Conservation (phyloP, 2,329 filamentous ascomycete species). For the Microdochium trichocladiopsis region DNA sequence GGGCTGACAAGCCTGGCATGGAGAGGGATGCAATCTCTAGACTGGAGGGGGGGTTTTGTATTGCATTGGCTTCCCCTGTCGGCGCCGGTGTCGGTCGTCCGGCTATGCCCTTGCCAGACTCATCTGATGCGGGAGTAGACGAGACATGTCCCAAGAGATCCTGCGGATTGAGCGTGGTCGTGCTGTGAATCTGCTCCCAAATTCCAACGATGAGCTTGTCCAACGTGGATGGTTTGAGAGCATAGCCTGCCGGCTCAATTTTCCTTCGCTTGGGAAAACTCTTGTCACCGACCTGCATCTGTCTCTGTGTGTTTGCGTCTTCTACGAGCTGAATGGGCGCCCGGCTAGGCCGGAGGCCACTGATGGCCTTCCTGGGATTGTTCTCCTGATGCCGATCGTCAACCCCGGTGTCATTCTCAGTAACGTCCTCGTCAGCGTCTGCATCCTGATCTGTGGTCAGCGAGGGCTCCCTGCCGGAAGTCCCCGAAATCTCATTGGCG, state of each 20-base stretch:
- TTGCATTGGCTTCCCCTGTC: not conserved
- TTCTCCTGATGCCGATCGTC: not conserved
- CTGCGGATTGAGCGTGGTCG: slow-evolving; percentile 18
- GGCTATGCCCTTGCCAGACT: slow-evolving; percentile 5
- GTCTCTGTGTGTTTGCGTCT: slow-evolving; percentile 13
- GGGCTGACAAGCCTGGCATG: slow-evolving; percentile 1
- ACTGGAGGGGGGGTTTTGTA: not conserved
- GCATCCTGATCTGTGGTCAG: not conserved
- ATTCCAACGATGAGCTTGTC: slow-evolving; percentile 22
- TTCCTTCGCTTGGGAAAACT: slow-evolving; percentile 14
- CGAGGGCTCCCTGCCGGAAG: not conserved
- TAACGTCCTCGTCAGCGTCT: not conserved
- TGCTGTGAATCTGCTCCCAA: slow-evolving; percentile 25
- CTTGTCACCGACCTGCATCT: slow-evolving; percentile 15
- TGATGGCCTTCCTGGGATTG: slow-evolving; percentile 5
- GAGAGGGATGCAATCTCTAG: not conserved
- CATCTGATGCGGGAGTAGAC: slow-evolving; percentile 7
- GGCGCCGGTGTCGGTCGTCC: slow-evolving; percentile 4
- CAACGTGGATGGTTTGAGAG: slow-evolving; percentile 15
- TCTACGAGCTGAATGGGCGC: slow-evolving; percentile 8
- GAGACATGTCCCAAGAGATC: slow-evolving; percentile 17
- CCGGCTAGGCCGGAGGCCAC: slow-evolving; percentile 11
- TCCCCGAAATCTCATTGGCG: not conserved
- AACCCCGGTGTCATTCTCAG: not conserved
- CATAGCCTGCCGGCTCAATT: slow-evolving; percentile 17